Conservation (phyloP, 2,329 filamentous ascomycete species). For the Drechslerella dactyloides region DNA sequence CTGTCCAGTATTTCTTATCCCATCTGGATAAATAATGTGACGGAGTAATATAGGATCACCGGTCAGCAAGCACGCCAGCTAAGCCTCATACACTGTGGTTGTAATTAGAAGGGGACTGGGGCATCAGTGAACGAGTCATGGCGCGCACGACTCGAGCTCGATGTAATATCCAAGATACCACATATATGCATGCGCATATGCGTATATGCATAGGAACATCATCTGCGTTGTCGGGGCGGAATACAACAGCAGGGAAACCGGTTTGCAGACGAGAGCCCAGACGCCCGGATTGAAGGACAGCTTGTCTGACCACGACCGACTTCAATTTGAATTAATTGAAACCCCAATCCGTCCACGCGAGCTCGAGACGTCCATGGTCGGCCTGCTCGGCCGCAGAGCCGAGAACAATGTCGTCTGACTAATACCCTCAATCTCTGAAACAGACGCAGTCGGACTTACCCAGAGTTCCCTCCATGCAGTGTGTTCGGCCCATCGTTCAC, state of each 20-base stretch:
- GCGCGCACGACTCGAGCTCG: too few relatives aligned
- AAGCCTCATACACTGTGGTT: too few relatives aligned
- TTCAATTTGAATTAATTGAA: background rate
- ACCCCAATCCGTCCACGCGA: background rate
- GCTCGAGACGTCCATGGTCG: too few relatives aligned
- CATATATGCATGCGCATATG: background rate
- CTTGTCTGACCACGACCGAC: background rate
- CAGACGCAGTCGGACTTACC: constrained; percentile 60
- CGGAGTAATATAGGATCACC: background rate
- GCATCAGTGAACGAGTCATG: too few relatives aligned
- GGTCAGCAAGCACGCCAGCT: background rate
- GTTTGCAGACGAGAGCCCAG: background rate
- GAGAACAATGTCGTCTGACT: constrained; percentile 10
- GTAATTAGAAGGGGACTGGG: too few relatives aligned
- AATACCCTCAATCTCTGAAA: background rate
- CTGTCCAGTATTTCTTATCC: constrained; percentile 42
- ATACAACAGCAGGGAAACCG: too few relatives aligned
- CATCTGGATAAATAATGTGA: constrained; percentile 19
- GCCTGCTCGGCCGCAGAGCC: background rate
- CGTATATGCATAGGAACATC: too few relatives aligned
- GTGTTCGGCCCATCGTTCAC: constrained; percentile 80
- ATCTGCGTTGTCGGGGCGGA: too few relatives aligned
- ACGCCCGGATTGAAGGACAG: background rate
- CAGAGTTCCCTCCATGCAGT: constrained; percentile 68
- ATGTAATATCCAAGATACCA: too few relatives aligned